Evolutionary conservation across 345 rosid species (phyloP).

Genomic region (Cardamine occulta): DNA sequence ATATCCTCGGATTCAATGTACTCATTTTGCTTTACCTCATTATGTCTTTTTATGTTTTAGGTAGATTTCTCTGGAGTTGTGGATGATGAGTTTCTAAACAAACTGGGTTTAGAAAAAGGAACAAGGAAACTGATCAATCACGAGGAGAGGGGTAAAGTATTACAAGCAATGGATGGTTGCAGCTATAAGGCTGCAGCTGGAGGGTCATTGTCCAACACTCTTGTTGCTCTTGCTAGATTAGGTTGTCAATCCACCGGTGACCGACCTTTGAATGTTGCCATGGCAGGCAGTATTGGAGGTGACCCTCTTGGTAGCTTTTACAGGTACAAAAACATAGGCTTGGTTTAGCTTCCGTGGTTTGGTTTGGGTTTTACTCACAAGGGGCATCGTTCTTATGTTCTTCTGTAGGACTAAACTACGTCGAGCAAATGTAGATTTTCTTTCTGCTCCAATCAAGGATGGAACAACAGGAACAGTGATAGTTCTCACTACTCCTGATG

Average conservation of each 20-base stretch:
- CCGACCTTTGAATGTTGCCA: constrained; percentile 74
- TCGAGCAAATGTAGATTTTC: constrained; percentile 83
- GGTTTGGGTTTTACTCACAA: constrained; percentile 22
- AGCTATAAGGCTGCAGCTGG: constrained; percentile 98
- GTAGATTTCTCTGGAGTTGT: constrained; percentile 95
- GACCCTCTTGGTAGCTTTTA: constrained; percentile 94
- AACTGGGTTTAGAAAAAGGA: constrained; percentile 79
- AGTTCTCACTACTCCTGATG: constrained; percentile 95
- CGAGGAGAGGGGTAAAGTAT: constrained; percentile 89
- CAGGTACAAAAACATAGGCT: constrained; percentile 52
- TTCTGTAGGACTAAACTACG: constrained; percentile 65
- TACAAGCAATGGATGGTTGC: constrained; percentile 98
- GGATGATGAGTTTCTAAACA: constrained; percentile 74
- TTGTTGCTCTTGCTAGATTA: constrained; percentile 90
- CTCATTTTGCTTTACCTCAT: background rate
- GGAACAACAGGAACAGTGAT: constrained; percentile 98
- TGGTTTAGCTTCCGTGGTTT: background rate
- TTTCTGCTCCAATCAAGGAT: constrained; percentile 80
- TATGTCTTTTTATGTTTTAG: constrained; percentile 46
- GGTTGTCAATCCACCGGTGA: constrained; percentile 62
- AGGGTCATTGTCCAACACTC: constrained; percentile 91
- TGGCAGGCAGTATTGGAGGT: constrained; percentile 89
- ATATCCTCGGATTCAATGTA: background rate
- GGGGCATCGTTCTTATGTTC: constrained; percentile 18
- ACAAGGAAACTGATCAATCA: constrained; percentile 89